Evolutionary conservation across 768 basidiomycete genomes (phyloP), one percentile per base, ranked within the genome.

Genomic region (Botryobasidium botryosum): DNA sequence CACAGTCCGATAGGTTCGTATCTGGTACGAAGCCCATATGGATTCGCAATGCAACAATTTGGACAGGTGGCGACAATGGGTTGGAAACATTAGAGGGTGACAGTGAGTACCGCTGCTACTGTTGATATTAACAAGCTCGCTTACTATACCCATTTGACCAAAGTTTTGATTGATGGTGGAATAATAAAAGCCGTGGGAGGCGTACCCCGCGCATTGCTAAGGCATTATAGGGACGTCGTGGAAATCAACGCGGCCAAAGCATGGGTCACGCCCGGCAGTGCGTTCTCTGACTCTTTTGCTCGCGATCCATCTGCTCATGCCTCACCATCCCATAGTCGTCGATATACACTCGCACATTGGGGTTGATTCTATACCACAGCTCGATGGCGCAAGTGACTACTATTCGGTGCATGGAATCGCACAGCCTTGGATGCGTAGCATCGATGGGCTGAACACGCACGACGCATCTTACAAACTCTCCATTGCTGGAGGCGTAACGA

Each of bases 361-460:
- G 3, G 63, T 91, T 4, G 58, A 71, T 50, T 74, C 77, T 35
- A 56, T 69, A 12, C 90, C 90, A 1, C 53, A 33, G 0, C 58
- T 74, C 56, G 37, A 52, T 50, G 69, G 74, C 28, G 64, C 73
- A 1, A 40, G 47, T 0, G 82, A 84, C 55, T 63, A 70, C 12
- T 77, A 79, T 56, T 84, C 83, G 7, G 50, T 49, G 7, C 70
- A 81, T 41, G 79, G 78, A 0, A 71, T 82, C 3, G 67, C 81
- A 46, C 53, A 75, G 27, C 85, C 86, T 2, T 84, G 78, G 49
- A n/a, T 42, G 27, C 15, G 40, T 42, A n/a, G n/a, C n/a, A n/a
- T n/a, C n/a, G 90, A 96, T 57, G 85, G 72, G 0, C 69, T 94
- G 53, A 80, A 91, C 57, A 87, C 83, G 1, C 82, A 87, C 48